Evolutionary conservation across 345 rosid species (phyloP).

Genomic region (Hibiscus tridactylites): DNA sequence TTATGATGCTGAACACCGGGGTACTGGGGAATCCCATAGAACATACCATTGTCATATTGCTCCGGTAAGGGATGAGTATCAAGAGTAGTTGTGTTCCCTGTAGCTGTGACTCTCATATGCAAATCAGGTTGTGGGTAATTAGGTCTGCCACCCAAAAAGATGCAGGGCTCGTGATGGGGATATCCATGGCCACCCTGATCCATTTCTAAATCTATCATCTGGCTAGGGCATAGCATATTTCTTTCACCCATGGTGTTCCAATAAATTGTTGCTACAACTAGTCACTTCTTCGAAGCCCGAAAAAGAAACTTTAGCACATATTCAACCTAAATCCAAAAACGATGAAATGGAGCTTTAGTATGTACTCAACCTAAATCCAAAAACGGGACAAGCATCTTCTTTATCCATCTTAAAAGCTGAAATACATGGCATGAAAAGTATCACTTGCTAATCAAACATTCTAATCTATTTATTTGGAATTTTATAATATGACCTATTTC

Average conservation of each 20-base stretch:
- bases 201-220: conserved; percentile 42
- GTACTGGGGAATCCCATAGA: conserved; percentile 40
- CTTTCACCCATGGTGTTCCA: conserved; percentile 46
- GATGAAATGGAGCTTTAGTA: not conserved
- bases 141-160: conserved; percentile 36
- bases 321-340: not conserved
- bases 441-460: too few species aligned
- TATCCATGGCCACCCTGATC: conserved; percentile 39
- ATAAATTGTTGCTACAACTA: conserved; percentile 12
- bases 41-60: conserved; percentile 34
- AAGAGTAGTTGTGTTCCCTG: conserved; percentile 29
- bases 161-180: conserved; percentile 39
- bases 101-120: conserved; percentile 28
- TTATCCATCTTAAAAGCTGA: too few species aligned
- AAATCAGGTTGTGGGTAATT: conserved; percentile 43
- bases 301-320: conserved; percentile 4
- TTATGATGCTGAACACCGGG: conserved; percentile 45
- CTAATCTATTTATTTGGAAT: too few species aligned
- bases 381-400: not conserved
- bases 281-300: conserved; percentile 19
- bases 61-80: conserved; percentile 41
- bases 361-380: not conserved
- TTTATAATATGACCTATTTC: too few species aligned
- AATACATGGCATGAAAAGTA: too few species aligned
- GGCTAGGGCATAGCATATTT: conserved; percentile 35